These are phyloP conservation scores for Populus hybrid DNA, from an alignment of 441 rosid species.

Conservation along the genomic window DNA sequence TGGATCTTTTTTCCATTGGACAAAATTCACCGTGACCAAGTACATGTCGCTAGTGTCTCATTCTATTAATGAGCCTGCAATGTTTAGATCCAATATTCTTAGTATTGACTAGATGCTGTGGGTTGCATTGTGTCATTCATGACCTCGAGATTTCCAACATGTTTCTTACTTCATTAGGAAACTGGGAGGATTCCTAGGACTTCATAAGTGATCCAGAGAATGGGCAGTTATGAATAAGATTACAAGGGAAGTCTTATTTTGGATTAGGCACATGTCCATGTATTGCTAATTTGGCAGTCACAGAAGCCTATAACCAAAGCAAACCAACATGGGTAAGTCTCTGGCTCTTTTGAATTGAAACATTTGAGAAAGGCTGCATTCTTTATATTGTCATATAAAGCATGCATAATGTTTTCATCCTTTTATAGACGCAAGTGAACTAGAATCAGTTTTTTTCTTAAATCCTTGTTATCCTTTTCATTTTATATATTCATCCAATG, in stretches of 20 bases:
- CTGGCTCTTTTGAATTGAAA: not conserved
- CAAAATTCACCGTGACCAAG: not conserved
- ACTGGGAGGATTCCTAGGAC: not conserved
- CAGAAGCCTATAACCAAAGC: not conserved
- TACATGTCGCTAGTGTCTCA: not conserved
- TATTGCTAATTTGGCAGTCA: not conserved
- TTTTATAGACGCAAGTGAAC: not conserved
- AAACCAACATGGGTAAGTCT: not conserved
- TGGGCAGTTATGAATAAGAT: not conserved
- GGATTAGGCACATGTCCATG: not conserved
- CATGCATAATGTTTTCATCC: not conserved
- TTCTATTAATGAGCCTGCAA: constrained; percentile 15
- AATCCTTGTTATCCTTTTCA: not conserved
- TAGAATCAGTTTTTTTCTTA: not conserved
- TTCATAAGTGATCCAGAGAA: not conserved
- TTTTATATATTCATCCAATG: not conserved
- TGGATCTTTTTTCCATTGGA: too few species aligned
- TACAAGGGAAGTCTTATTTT: not conserved
- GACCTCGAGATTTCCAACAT: constrained; percentile 10
- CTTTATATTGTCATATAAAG: not conserved
- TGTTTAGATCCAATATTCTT: constrained; percentile 27
- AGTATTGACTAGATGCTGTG: constrained; percentile 10
- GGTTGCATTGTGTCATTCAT: constrained; percentile 1
- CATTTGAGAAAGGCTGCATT: not conserved
- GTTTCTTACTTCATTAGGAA: constrained; percentile 8